Evolutionary conservation across 306 rosid genomes (phyloP).

Genomic region (Echinosophora koreensis): DNA sequence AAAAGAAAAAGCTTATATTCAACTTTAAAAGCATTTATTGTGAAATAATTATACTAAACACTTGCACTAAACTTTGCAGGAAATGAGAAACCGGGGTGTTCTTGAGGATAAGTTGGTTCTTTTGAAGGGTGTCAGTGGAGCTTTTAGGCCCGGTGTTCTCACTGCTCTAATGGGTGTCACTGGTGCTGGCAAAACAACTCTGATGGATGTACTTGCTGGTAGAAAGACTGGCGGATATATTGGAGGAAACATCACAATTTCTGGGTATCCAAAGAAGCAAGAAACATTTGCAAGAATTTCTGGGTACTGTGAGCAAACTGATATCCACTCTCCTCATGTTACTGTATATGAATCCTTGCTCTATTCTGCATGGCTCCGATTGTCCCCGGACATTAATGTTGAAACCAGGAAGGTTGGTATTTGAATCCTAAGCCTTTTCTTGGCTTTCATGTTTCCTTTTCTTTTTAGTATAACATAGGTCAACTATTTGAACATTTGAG

Average conservation of each 20-base stretch:
- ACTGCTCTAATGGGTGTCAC: constrained; percentile 96
- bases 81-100: constrained; percentile 71
- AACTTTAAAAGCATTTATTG: constrained; percentile 31
- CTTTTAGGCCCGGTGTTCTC: constrained; percentile 91
- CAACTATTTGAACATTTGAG: neutral
- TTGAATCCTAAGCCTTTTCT: constrained; percentile 28
- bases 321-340: constrained; percentile 82
- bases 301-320: constrained; percentile 94
- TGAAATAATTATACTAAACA: neutral
- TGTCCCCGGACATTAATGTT: constrained; percentile 56
- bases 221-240: constrained; percentile 92
- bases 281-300: constrained; percentile 91
- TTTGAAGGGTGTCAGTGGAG: constrained; percentile 80
- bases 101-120: constrained; percentile 76
- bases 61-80: constrained; percentile 56
- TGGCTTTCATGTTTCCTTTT: neutral
- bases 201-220: constrained; percentile 95
- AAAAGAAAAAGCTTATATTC: constrained; percentile 13
- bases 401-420: constrained; percentile 65
- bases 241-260: constrained; percentile 73
- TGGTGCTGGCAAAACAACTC: constrained; percentile 97
- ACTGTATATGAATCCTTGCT: constrained; percentile 69
- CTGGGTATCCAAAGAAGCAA: constrained; percentile 89
- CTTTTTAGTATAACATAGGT: neutral
- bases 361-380: constrained; percentile 72